Evolutionary conservation across 805 yeast genomes (phyloP).

Genomic region (Trichomonascus vanleenenianus): DNA sequence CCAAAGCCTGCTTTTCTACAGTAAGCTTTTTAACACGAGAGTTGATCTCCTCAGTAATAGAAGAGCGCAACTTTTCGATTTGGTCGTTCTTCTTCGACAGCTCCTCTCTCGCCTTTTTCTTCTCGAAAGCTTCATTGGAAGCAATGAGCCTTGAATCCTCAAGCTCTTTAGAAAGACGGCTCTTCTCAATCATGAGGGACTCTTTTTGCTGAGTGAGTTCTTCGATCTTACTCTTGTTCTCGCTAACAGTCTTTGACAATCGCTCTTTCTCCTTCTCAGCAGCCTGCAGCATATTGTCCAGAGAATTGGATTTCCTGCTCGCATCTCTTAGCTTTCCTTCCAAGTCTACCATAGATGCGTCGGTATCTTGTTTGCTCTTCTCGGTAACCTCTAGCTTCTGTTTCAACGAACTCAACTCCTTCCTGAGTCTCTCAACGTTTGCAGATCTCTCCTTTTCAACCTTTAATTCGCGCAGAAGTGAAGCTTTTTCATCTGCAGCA

Average conservation of each 20-base stretch:
- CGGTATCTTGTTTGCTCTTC: conserved; percentile 13
- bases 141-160: conserved; percentile 10
- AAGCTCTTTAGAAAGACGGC: conserved; percentile 14
- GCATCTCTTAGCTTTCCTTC: conserved; percentile 9
- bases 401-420: conserved; percentile 13
- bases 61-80: conserved; percentile 16
- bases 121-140: conserved; percentile 9
- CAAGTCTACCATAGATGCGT: conserved; percentile 5
- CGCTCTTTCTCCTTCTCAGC: conserved; percentile 6
- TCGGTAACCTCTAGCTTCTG: conserved; percentile 15
- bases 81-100: conserved; percentile 15
- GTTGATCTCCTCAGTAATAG: conserved; percentile 13
- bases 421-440: conserved; percentile 11
- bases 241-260: conserved; percentile 11
- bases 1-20: conserved; percentile 39
- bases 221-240: conserved; percentile 16
- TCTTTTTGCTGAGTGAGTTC: conserved; percentile 15
- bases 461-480: conserved; percentile 15
- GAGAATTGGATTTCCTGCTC: background rate
- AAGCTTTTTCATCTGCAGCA: conserved; percentile 10
- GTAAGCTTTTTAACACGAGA: conserved; percentile 33
- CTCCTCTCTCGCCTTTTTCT: conserved; percentile 15
- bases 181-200: conserved; percentile 13
- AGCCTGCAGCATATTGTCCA: conserved; percentile 6
- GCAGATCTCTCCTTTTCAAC: conserved; percentile 14